Percentiles rank a stretch among this genome's conserved stretches.
Evolutionary conservation across 2,329 filamentous ascomycete genomes (phyloP).

Genomic region (Aspergillus latus): DNA sequence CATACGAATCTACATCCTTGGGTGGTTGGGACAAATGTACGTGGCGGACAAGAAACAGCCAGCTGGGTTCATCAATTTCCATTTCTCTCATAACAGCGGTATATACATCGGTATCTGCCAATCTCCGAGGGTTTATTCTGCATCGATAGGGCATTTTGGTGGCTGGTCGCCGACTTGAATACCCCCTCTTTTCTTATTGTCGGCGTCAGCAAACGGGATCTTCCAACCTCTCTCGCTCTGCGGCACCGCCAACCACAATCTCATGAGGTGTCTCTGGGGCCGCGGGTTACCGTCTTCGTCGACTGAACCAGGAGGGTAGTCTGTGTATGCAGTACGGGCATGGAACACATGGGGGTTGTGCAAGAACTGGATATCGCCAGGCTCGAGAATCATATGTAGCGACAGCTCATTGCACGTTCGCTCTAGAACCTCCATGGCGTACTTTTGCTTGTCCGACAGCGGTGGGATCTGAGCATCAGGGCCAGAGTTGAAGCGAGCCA

Average conservation of each 20-base stretch:
- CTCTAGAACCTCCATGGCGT: conserved; percentile 28
- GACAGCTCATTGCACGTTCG: conserved; percentile 26
- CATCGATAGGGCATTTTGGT: conserved; percentile 28
- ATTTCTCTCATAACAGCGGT: conserved; percentile 1
- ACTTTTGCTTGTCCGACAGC: conserved; percentile 26
- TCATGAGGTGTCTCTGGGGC: conserved; percentile 29
- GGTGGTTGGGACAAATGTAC: conserved; percentile 3
- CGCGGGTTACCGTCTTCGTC: conserved; percentile 23
- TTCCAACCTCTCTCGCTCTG: conserved; percentile 30
- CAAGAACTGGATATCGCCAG: conserved; percentile 31
- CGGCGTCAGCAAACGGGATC: conserved; percentile 25
- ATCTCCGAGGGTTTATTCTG: conserved; percentile 17
- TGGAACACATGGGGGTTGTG: conserved; percentile 31
- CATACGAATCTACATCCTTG: conserved; percentile 8
- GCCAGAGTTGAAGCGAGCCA: conserved; percentile 66
- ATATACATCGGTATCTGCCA: not conserved
- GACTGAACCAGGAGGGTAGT: conserved; percentile 25
- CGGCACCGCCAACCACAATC: conserved; percentile 28
- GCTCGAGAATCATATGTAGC: conserved; percentile 29
- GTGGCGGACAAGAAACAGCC: not conserved
- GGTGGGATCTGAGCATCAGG: conserved; percentile 28
- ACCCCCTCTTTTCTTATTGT: conserved; percentile 30
- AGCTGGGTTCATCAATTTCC: conserved; percentile 11
- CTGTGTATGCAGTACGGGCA: conserved; percentile 29
- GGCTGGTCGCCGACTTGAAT: conserved; percentile 30